Evolutionary conservation across 768 basidiomycete species (phyloP), one percentile per base, ranked within the genome.

Genomic region (Tricholoma matsutake): DNA sequence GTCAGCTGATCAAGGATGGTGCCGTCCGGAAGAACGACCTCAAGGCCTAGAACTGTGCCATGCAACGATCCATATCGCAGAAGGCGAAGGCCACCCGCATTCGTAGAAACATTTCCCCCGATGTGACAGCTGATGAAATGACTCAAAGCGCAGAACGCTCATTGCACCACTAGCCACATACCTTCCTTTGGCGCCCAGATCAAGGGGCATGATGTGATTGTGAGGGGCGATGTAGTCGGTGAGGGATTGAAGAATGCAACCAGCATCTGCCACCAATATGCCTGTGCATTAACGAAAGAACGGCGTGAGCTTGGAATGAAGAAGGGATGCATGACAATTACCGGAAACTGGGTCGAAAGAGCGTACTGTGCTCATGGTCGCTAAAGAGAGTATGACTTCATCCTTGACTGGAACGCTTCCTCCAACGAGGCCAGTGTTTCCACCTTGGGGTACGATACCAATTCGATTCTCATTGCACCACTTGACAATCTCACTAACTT

Each of bases 361-460:
- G 65, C 93, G 87, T 55, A 94, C 83, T 62, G 83, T 81, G 68
- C 85, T 86, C 86, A 99, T 86, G 69, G 91, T 94, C 20, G 86
- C 79, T 41, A 96, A 81, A 62, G 85, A 94, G 56, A 99, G 77
- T 56, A 99, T 82, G 63, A 98, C 74, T 74, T 99, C 97, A 71
- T 96, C 89, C 65, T 86, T 79, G 39, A 94, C 71, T 0, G 97
- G 96, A 10, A 96, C 91, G 63, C 95, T 87, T 37, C 97, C 97
- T 59, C 96, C 97, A 37, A 99, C 97, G 11, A 99, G 84, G 14
- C 97, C 97, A 0, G 97, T 99, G 77, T 99, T 99, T 51, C 97
- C 97, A 52, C 97, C 96, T 73, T 99, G 97, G 1, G 97, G 97
- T 2, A 97, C 95, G 57, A 98, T 84, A n/a, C 88, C 88, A 43